Evolutionary conservation across 768 basidiomycete genomes (phyloP).

Genomic region (Suillus fuscotomentosus): DNA sequence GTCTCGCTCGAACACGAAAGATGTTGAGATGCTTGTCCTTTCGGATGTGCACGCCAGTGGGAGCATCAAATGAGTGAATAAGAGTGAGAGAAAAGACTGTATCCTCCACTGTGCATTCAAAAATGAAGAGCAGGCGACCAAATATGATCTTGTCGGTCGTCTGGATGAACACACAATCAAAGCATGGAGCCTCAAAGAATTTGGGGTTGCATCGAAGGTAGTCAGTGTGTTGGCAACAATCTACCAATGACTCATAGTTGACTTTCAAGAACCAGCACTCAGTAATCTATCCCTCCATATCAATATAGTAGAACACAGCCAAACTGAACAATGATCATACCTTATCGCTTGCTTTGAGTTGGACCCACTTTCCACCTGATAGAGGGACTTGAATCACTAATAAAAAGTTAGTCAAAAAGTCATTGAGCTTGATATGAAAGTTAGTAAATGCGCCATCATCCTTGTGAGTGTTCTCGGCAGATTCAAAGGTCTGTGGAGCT

Average conservation of each 20-base stretch:
- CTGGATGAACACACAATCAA: slow-evolving; percentile 29
- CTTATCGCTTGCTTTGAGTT: slow-evolving; percentile 1
- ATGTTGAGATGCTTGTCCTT: too few species aligned
- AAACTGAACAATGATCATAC: background rate
- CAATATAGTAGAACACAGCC: background rate
- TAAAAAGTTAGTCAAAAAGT: slow-evolving; percentile 5
- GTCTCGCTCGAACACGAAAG: too few species aligned
- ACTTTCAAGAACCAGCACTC: slow-evolving; percentile 24
- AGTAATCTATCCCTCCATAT: slow-evolving; percentile 12
- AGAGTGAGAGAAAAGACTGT: too few species aligned
- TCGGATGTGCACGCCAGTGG: too few species aligned
- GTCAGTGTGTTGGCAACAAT: slow-evolving; percentile 27
- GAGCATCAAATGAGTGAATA: too few species aligned
- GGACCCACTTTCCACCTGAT: background rate
- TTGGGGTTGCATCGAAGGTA: slow-evolving; percentile 28
- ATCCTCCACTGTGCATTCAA: slow-evolving; percentile 4
- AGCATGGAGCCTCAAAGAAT: slow-evolving; percentile 26
- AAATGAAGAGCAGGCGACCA: slow-evolving; percentile 18
- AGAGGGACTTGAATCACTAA: background rate
- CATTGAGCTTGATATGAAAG: slow-evolving; percentile 5
- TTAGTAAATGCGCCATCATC: background rate
- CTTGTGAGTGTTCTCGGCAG: background rate
- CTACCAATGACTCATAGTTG: slow-evolving; percentile 25
- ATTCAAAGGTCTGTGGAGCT: background rate
- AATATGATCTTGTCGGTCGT: slow-evolving; percentile 14